A percentile compares a stretch with the other conserved stretches of the same genome.
phyloP scores from a whole-genome alignment of 768 basidiomycete genomes.

The Rhodosporidiobolus sp. region DNA sequence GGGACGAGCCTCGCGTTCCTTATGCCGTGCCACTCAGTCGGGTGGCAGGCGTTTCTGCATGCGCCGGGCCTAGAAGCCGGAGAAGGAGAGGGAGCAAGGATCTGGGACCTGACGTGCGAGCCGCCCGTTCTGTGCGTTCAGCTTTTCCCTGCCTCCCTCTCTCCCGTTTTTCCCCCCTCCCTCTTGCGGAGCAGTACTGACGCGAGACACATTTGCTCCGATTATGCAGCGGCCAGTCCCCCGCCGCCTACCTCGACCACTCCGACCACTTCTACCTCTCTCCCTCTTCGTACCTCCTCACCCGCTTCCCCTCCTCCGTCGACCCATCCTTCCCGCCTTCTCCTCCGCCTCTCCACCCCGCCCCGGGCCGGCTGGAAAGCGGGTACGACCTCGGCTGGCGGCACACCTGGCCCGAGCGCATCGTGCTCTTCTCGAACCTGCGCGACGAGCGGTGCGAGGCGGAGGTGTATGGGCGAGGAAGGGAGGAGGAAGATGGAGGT shows the following conservation, averaged over 20 bases:
- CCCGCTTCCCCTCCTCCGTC: constrained; percentile 65
- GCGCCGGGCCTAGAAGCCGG: constrained; percentile 57
- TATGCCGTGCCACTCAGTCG: constrained; percentile 96
- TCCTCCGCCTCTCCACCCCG: constrained; percentile 55
- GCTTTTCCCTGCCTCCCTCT: neutral
- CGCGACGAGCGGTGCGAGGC: constrained; percentile 47
- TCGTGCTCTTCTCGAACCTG: constrained; percentile 80
- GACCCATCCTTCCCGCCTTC: constrained; percentile 66
- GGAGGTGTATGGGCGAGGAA: neutral
- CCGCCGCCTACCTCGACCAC: constrained; percentile 68
- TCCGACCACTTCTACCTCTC: constrained; percentile 73
- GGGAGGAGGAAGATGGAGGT: too few relatives aligned
- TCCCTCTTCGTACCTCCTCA: constrained; percentile 64
- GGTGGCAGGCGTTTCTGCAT: constrained; percentile 85
- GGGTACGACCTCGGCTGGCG: constrained; percentile 52
- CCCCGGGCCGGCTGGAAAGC: constrained; percentile 52
- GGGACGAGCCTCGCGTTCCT: constrained; percentile 67
- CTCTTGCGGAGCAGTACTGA: neutral
- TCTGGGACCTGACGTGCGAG: constrained; percentile 90
- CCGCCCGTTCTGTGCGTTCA: constrained; percentile 76
- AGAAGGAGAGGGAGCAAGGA: constrained; percentile 1
- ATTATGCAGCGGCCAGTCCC: constrained; percentile 55
- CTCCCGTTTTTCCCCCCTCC: neutral
- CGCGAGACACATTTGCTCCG: neutral
- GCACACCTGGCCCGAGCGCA: constrained; percentile 76